Percentiles rank a stretch among this genome's conserved stretches.
phyloP scores from a whole-genome alignment of 1,139 yeast species.

The Nakaseomyces delphensis region DNA sequence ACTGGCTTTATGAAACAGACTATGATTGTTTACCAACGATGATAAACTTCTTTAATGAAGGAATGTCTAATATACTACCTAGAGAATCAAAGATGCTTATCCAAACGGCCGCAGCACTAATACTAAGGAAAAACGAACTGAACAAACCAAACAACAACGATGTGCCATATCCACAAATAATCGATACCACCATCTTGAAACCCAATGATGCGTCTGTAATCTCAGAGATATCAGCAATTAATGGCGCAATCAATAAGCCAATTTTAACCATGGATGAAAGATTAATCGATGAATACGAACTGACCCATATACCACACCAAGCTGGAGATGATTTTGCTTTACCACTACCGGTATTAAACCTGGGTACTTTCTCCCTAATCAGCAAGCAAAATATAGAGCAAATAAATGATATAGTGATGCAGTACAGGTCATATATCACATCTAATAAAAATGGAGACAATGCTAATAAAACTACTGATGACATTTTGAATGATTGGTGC shows the following conservation, averaged over 20 bases:
- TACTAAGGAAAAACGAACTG: slow-evolving; percentile 17
- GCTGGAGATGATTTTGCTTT: slow-evolving; percentile 28
- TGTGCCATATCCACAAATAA: slow-evolving; percentile 33
- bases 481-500: background rate
- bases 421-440: slow-evolving; percentile 21
- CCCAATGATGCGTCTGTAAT: slow-evolving; percentile 24
- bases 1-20: slow-evolving; percentile 66
- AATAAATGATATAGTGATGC: slow-evolving; percentile 27
- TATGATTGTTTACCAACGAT: slow-evolving; percentile 55
- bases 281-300: slow-evolving; percentile 34
- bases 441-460: background rate
- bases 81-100: slow-evolving; percentile 53
- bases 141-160: slow-evolving; percentile 21
- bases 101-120: slow-evolving; percentile 52
- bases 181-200: slow-evolving; percentile 36
- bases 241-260: slow-evolving; percentile 25
- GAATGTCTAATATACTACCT: slow-evolving; percentile 48
- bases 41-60: slow-evolving; percentile 71
- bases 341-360: slow-evolving; percentile 30
- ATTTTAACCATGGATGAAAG: slow-evolving; percentile 33
- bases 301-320: slow-evolving; percentile 30
- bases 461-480: background rate
- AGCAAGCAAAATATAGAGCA: slow-evolving; percentile 29
- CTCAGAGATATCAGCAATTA: slow-evolving; percentile 27
- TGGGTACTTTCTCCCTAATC: slow-evolving; percentile 29